A percentile compares a stretch with the other conserved stretches of the same genome.
Conservation (phyloP, 371 early-diverging fungal species). For the Coemansia sp. region DNA sequence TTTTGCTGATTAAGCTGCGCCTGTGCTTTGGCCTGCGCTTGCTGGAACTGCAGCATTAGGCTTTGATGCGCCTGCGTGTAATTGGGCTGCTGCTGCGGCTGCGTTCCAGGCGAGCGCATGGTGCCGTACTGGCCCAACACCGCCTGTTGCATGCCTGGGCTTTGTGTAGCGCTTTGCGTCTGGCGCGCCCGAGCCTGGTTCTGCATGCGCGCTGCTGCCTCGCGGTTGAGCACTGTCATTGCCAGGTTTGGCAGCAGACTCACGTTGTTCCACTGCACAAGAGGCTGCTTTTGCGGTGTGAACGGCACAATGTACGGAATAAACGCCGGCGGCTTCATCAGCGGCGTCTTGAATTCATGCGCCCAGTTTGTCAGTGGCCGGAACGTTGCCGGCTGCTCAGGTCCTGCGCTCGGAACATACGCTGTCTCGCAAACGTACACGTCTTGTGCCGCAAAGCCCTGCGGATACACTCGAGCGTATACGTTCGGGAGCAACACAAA, state of each 20-base stretch:
- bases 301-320: slow-evolving; percentile 39
- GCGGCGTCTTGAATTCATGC: slow-evolving; percentile 45
- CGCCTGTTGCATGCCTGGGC: not conserved
- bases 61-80: slow-evolving; percentile 20
- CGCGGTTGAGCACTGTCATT: slow-evolving; percentile 38
- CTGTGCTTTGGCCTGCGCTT: slow-evolving; percentile 26
- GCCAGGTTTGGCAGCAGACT: slow-evolving; percentile 26
- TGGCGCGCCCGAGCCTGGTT: slow-evolving; percentile 23
- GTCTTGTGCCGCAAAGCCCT: slow-evolving; percentile 53
- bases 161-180: not conserved
- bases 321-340: slow-evolving; percentile 40
- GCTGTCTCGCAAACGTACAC: slow-evolving; percentile 55
- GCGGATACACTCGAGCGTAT: slow-evolving; percentile 51
- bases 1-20: slow-evolving; percentile 28
- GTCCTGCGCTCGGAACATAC: slow-evolving; percentile 12
- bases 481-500: slow-evolving; percentile 56
- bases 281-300: slow-evolving; percentile 29
- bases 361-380: slow-evolving; percentile 46
- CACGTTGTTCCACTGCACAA: slow-evolving; percentile 25
- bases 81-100: slow-evolving; percentile 3
- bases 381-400: slow-evolving; percentile 17
- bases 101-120: not conserved
- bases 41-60: slow-evolving; percentile 30
- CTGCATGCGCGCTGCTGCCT: slow-evolving; percentile 24
- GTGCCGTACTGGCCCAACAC: not conserved